A percentile compares a stretch with the other conserved stretches of the same genome.
Evolutionary conservation across 2,329 filamentous ascomycete species (phyloP).

Genomic region (Fusarium pilosicola): DNA sequence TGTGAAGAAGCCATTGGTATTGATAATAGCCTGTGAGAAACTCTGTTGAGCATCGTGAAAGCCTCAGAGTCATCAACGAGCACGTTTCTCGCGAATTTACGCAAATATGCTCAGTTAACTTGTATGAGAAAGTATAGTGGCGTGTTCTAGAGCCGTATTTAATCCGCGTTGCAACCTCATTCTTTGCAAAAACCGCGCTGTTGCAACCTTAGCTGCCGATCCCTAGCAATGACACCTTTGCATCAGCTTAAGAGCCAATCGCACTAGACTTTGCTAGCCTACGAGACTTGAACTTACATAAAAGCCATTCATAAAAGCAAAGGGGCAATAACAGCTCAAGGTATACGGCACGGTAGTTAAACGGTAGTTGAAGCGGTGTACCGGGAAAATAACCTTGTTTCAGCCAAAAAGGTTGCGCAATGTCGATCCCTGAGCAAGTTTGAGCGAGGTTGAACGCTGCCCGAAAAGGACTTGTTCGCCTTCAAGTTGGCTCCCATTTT

Average conservation of each 20-base stretch:
- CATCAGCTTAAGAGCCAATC: background rate
- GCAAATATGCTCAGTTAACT: conserved; percentile 14
- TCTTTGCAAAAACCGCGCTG: background rate
- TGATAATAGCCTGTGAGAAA: background rate
- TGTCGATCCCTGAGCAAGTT: conserved; percentile 5
- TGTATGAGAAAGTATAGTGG: background rate
- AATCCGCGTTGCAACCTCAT: background rate
- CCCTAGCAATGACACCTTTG: background rate
- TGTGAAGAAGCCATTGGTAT: background rate
- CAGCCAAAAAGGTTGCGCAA: conserved; percentile 26
- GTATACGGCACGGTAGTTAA: background rate
- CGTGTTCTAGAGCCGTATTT: background rate
- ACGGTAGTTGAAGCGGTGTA: conserved; percentile 7
- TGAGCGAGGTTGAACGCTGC: background rate
- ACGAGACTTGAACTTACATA: background rate
- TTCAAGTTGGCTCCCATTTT: background rate
- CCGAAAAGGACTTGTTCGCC: background rate
- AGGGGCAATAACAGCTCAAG: background rate
- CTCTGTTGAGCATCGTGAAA: background rate
- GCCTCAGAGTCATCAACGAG: background rate
- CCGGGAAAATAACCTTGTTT: background rate
- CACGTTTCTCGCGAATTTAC: background rate
- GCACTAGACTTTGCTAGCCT: background rate
- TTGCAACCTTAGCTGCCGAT: background rate
- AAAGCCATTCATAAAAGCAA: background rate